phyloP scores from a whole-genome alignment of 2,329 filamentous ascomycete species.

The Cladosporium sp. region DNA sequence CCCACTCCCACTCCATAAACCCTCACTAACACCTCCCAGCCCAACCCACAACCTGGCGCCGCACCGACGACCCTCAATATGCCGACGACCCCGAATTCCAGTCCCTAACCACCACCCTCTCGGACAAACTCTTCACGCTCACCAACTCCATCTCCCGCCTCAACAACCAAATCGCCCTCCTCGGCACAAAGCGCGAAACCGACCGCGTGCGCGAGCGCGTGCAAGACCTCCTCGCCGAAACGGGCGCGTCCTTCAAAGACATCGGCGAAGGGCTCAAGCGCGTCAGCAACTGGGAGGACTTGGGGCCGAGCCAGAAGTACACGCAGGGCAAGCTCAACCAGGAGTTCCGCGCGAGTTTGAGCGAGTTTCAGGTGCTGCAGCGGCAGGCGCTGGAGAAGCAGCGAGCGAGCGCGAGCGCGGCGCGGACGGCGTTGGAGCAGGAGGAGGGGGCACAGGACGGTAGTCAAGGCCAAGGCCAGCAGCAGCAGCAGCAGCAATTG shows the following conservation, averaged over 20 bases:
- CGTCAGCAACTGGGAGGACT: slow-evolving; percentile 65
- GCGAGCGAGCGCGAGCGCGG: slow-evolving; percentile 77
- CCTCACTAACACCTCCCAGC: slow-evolving; percentile 33
- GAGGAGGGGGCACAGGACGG: slow-evolving; percentile 25
- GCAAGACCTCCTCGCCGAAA: slow-evolving; percentile 81
- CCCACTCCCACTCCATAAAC: neutral
- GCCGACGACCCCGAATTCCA: slow-evolving; percentile 91
- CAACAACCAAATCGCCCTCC: slow-evolving; percentile 74
- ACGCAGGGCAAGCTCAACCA: slow-evolving; percentile 92
- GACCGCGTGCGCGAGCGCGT: slow-evolving; percentile 87
- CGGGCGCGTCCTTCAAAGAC: slow-evolving; percentile 80
- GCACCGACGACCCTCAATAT: slow-evolving; percentile 70
- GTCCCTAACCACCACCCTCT: slow-evolving; percentile 74
- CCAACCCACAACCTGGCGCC: slow-evolving; percentile 63
- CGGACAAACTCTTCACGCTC: slow-evolving; percentile 82
- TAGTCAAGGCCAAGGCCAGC: slow-evolving; percentile 48
- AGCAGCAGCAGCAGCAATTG: slow-evolving; percentile 49
- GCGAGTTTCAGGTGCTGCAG: slow-evolving; percentile 91
- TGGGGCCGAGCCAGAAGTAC: slow-evolving; percentile 92
- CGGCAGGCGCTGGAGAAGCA: slow-evolving; percentile 88
- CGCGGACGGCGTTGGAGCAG: slow-evolving; percentile 70
- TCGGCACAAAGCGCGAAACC: slow-evolving; percentile 89
- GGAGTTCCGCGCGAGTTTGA: slow-evolving; percentile 83
- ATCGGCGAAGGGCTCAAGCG: slow-evolving; percentile 93
- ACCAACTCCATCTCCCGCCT: slow-evolving; percentile 85